Conservation (phyloP, 2,329 filamentous ascomycete genomes). For the Monosporascus sp. region DNA sequence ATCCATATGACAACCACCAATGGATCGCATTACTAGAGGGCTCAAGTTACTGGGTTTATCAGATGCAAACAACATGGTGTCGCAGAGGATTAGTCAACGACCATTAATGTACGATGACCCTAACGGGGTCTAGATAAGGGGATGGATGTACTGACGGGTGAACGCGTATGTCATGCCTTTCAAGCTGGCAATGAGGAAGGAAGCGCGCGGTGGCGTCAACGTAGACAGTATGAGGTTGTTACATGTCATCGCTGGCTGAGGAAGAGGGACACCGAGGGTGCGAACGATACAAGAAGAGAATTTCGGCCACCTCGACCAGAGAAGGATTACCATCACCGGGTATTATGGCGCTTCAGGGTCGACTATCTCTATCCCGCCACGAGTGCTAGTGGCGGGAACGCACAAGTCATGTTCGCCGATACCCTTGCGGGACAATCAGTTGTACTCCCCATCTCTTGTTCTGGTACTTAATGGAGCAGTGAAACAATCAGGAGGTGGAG, state of each 20-base stretch:
- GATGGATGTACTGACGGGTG: constrained; percentile 8
- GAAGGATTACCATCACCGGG: not conserved
- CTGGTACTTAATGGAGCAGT: constrained; percentile 28
- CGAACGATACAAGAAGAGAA: not conserved
- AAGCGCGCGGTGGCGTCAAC: constrained; percentile 34
- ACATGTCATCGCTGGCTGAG: constrained; percentile 40
- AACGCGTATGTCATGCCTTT: constrained; percentile 13
- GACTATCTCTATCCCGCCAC: constrained; percentile 11
- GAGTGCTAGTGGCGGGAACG: constrained; percentile 36
- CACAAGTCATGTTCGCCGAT: constrained; percentile 39
- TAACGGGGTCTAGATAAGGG: not conserved
- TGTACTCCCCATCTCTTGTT: constrained; percentile 33
- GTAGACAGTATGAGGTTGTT: constrained; percentile 46
- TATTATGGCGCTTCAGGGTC: not conserved
- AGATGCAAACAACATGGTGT: constrained; percentile 22
- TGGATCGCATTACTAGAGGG: too few relatives aligned
- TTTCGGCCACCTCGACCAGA: not conserved
- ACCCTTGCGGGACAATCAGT: constrained; percentile 36
- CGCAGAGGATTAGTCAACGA: constrained; percentile 1
- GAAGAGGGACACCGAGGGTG: constrained; percentile 39
- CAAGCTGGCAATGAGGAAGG: constrained; percentile 32
- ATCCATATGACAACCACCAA: too few relatives aligned
- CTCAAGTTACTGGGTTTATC: constrained; percentile 18
- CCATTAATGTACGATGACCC: not conserved
- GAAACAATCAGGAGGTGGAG: constrained; percentile 31